phyloP scores from a whole-genome alignment of 2,329 filamentous ascomycete species.

The Fusarium sarcochroum region DNA sequence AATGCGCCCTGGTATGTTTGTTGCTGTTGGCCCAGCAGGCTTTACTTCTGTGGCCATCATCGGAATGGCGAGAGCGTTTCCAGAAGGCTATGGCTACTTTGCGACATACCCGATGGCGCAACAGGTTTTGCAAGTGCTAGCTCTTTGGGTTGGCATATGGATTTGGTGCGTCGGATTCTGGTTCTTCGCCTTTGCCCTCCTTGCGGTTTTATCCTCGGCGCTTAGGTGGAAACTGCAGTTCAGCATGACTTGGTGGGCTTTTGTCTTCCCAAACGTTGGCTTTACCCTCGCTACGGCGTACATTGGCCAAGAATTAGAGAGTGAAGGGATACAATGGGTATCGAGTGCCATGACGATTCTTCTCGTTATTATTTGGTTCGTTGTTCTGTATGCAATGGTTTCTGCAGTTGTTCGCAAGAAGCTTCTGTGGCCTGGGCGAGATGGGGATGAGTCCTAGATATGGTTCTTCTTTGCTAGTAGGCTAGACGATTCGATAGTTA shows the following conservation, averaged over 20 bases:
- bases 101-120: conserved; percentile 41
- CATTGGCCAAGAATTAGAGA: conserved; percentile 47
- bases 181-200: conserved; percentile 47
- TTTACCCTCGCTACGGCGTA: conserved; percentile 44
- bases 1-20: conserved; percentile 49
- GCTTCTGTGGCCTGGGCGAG: conserved; percentile 47
- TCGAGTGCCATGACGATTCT: conserved; percentile 41
- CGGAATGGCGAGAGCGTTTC: conserved; percentile 45
- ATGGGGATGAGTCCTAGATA: conserved; percentile 37
- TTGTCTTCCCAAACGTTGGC: conserved; percentile 49
- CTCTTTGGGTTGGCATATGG: conserved; percentile 46
- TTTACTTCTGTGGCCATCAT: conserved; percentile 48
- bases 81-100: conserved; percentile 47
- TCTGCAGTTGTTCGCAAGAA: conserved; percentile 41
- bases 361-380: conserved; percentile 44
- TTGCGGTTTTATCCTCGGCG: conserved; percentile 39
- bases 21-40: conserved; percentile 44
- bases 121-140: conserved; percentile 44
- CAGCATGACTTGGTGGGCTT: conserved; percentile 49
- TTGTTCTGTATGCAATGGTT: conserved; percentile 41
- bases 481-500: conserved; percentile 33
- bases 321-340: conserved; percentile 44
- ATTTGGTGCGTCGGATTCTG: conserved; percentile 49
- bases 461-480: not conserved
- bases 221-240: conserved; percentile 38